Conservation (phyloP, 2,329 filamentous ascomycete genomes). For the Neonectria hederae region DNA sequence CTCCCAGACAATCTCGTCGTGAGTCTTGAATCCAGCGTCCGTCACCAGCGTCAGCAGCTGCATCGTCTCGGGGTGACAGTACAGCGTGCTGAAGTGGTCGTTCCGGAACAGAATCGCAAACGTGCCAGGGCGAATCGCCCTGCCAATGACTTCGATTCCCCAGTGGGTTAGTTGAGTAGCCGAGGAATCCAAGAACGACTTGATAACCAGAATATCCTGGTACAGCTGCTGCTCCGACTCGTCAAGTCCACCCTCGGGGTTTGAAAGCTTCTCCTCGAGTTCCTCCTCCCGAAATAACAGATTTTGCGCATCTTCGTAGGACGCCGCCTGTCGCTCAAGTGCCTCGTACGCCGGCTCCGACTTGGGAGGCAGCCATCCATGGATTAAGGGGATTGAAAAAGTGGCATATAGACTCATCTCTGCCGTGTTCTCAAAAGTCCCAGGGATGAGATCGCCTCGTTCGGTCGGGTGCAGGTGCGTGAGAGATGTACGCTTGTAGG, state of each 20-base stretch:
- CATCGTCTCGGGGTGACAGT: constrained; percentile 82
- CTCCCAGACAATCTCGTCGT: constrained; percentile 97
- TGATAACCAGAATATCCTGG: constrained; percentile 85
- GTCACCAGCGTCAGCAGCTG: constrained; percentile 87
- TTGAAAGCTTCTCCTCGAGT: constrained; percentile 77
- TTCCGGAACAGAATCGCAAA: constrained; percentile 95
- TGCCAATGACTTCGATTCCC: constrained; percentile 79
- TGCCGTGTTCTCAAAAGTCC: constrained; percentile 84
- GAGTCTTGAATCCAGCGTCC: constrained; percentile 86
- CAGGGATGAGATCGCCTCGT: constrained; percentile 62
- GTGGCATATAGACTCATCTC: constrained; percentile 94
- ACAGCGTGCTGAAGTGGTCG: constrained; percentile 95
- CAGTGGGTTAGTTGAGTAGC: constrained; percentile 88
- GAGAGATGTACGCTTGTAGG: constrained; percentile 62
- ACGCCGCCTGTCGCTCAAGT: constrained; percentile 77
- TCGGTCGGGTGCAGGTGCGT: constrained; percentile 62
- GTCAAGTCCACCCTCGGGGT: constrained; percentile 61
- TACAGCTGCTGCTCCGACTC: constrained; percentile 81
- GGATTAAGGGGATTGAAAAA: constrained; percentile 87
- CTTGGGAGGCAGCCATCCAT: constrained; percentile 86
- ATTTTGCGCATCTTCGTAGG: constrained; percentile 92
- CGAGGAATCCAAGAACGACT: constrained; percentile 79
- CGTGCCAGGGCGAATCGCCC: constrained; percentile 76
- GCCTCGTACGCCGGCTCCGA: constrained; percentile 74
- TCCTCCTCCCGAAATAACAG: constrained; percentile 90